Base-by-base conservation (phyloP, 345 rosid genomes). In the Xanthoceras sorbifolium region DNA sequence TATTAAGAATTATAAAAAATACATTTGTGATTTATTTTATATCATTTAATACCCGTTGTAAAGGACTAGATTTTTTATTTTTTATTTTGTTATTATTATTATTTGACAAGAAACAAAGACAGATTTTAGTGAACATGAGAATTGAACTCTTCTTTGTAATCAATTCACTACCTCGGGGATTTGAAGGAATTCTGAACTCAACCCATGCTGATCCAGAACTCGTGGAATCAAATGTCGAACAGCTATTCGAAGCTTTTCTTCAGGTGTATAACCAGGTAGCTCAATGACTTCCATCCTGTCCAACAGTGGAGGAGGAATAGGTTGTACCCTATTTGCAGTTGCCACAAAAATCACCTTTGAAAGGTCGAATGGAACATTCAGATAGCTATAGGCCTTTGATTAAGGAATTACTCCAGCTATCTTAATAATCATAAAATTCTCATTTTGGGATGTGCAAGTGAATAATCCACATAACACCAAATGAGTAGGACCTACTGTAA, bases 221-320 rank as follows among this genome's bases (percentile, higher is more conserved):
- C 98, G 86, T 78, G 99, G 99, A 85, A 96, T 90, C 81, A 96
- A 84, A 91, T 93, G 93, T 40, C 83, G 90, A 92, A 92, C 90
- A 54, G 99, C 98, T 84, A 93, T 96, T 82, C 78, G 88, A 66
- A 93, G 97, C 85, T 96, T 96, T 85, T 96, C 99, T 82, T 93
- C 99, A 75, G 89, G 92, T 17, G 97, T 93, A 85, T 96, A 96
- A 60, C 98, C 99, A 79, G 99, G 98, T 75, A 96, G 85, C 85
- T 96, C 99, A 79, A 96, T 93, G 65, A 93, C 93, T 85, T 96
- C 98, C 99, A 96, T 92, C 86, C 99, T 90, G 82, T 96, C 99
- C 70, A 91, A 80, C 61, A 96, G 97, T 34, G 99, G 87, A 20
- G 99, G 97, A 79, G 99, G 99, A 79, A 96, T 92, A 76, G 97